phyloP scores from a whole-genome alignment of 148 eudicot genomes.

The Diospyros lotus region DNA sequence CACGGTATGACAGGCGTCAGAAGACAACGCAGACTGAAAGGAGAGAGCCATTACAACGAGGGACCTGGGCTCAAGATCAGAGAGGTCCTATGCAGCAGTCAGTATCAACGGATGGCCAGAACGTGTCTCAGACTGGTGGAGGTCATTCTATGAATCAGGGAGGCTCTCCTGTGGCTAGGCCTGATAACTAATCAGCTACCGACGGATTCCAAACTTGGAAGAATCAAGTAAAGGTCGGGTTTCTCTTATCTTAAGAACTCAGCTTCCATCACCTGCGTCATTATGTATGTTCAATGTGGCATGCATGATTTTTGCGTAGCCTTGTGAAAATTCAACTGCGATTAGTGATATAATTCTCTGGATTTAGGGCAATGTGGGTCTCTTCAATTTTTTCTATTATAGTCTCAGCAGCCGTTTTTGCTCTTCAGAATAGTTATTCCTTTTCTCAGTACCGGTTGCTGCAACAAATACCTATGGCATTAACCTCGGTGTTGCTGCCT shows the following conservation, averaged over 20 bases:
- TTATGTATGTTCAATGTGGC: background rate
- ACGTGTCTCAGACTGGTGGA: constrained; percentile 19
- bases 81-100: constrained; percentile 16
- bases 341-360: background rate
- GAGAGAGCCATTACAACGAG: constrained; percentile 38
- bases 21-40: constrained; percentile 49
- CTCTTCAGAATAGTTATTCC: no score
- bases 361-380: background rate
- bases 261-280: background rate
- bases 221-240: background rate
- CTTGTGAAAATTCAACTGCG: background rate
- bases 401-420: no score
- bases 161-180: constrained; percentile 5
- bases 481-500: no score
- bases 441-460: background rate
- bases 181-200: background rate
- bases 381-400: background rate
- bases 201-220: background rate
- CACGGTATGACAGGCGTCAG: constrained; percentile 70
- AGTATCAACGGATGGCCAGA: constrained; percentile 15
- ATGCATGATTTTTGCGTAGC: background rate
- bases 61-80: constrained; percentile 22
- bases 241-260: background rate
- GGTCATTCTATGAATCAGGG: constrained; percentile 17
- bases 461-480: no score